These are phyloP conservation scores for Nakazawaea wickerhamii DNA, from an alignment of 805 yeast genomes.

Conservation along the genomic window DNA sequence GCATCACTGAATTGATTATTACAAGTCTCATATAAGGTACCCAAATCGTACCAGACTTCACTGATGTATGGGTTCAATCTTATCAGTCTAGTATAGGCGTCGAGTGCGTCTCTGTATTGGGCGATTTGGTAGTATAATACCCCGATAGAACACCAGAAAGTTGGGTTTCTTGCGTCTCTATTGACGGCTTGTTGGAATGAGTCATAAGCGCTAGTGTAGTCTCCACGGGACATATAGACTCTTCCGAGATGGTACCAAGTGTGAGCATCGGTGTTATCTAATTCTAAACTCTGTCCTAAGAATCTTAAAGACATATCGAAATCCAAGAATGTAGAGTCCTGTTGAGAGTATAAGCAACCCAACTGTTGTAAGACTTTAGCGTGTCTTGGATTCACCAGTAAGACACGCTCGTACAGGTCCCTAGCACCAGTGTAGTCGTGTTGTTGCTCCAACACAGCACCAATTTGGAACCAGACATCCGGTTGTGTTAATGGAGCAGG, in stretches of 20 bases:
- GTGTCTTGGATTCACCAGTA: constrained; percentile 86
- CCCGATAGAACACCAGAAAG: constrained; percentile 96
- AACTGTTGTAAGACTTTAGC: constrained; percentile 94
- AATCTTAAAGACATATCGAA: constrained; percentile 79
- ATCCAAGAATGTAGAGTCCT: constrained; percentile 65
- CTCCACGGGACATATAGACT: constrained; percentile 93
- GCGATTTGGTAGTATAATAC: constrained; percentile 94
- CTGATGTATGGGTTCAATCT: constrained; percentile 92
- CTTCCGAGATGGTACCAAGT: constrained; percentile 97
- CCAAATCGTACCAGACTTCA: constrained; percentile 98
- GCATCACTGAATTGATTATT: constrained; percentile 95
- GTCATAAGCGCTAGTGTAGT: constrained; percentile 94
- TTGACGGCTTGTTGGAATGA: constrained; percentile 98
- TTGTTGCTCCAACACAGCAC: constrained; percentile 91
- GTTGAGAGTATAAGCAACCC: constrained; percentile 88
- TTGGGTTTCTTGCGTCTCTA: constrained; percentile 93
- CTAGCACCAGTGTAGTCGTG: constrained; percentile 87
- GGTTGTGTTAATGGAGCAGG: constrained; percentile 95
- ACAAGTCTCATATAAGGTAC: constrained; percentile 95
- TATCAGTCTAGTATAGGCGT: constrained; percentile 96
- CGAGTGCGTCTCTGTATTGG: constrained; percentile 94
- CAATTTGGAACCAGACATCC: constrained; percentile 98
- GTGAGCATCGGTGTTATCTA: constrained; percentile 88
- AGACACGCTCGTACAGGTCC: constrained; percentile 92
- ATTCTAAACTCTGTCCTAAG: constrained; percentile 80